Evolutionary conservation across 139 green algal genomes (phyloP), one percentile per base, ranked within the genome.

Genomic region (Coelastrella sp.): DNA sequence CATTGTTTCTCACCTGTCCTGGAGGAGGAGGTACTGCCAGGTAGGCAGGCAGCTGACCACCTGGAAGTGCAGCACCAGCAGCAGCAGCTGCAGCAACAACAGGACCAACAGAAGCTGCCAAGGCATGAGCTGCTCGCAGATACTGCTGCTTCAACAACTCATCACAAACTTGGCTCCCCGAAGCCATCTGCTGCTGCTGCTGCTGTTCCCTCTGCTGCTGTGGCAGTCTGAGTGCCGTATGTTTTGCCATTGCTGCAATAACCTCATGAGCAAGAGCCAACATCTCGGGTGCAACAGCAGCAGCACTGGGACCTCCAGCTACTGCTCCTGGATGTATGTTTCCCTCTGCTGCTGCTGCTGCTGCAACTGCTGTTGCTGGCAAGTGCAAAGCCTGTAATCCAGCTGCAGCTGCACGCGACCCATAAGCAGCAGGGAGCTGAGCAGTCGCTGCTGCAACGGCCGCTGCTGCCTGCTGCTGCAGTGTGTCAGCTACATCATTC

Each of bases 111-210:
- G 62, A 38, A 21, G 62, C 62, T 17, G 62, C 62, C 30, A 69
- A 15, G 21, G 62, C 62, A 69, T 69, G 27, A 6, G 30, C 62
- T 40, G 62, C 62, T 13, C 34, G 71, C 41, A 79, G 41, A n/a
- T 53, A 35, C 25, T 79, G 71, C 71, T 79, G 71, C 71, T 79
- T 48, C 41, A 62, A n/a, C 41, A 13, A 9, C 23, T 40, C 62
- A 64, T 69, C 9, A 30, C 2, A 66, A 23, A 38, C 27, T 17
- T n/a, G 37, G 41, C 25, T 15, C 15, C 19, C 41, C 23, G n/a
- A 13, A 11, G n/a, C 41, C 25, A 23, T 41, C 71, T 63, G 71
- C 71, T 62, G 41, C 71, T 57, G 71, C 71, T 37, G 71, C 71
- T 79, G 71, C 41, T 60, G 71, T 38, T 41, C 41, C 41, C 17